Base-by-base conservation (phyloP, 257 asterid genomes). In the Przewalskia tangutica region DNA sequence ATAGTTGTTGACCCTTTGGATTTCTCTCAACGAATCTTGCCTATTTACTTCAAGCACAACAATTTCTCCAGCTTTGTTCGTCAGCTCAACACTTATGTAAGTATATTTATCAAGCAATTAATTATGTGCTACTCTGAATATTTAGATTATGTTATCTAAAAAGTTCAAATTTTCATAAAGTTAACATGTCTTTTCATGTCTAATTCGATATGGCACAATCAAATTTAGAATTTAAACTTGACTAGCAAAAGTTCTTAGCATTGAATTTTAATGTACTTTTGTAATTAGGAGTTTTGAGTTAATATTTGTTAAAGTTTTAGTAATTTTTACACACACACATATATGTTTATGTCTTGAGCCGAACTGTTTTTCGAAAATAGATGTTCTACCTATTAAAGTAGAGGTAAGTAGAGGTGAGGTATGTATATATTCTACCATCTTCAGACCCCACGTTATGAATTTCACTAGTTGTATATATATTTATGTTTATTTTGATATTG, bases 11-110 rank as follows among this genome's bases (percentile, higher is more conserved):
- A 94, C 79, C 97, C 97, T 34, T 70, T 90, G 77, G 94, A 88
- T 77, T 94, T 94, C 76, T 91, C 97, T 50, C 90, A 89, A 83
- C 77, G 86, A 85, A 90, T 94, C 82, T 81, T 94, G 83, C 97
- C 97, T 38, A 88, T 85, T 0, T 94, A 87, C 76, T 94, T 94
- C 84, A 94, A 94, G 89, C 98, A 94, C 86, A 92, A 90, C 79
- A 94, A 94, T 87, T 94, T 94, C 93, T 94, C 97, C 53, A 94
- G 98, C 89, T 94, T 94, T 60, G 92, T 94, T 71, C 97, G 98
- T 38, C 98, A 94, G 88, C 96, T 94, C 86, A 94, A 94, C 76
- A 93, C 98, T 59, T 93, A 94, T 80, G 98, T 94, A 66, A 90
- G 98, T 90, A 9, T 9, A 77, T 27, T 27, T 27, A 27, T 27